phyloP scores from a whole-genome alignment of 2,329 filamentous ascomycete genomes.

The Colletotrichum abscissum region DNA sequence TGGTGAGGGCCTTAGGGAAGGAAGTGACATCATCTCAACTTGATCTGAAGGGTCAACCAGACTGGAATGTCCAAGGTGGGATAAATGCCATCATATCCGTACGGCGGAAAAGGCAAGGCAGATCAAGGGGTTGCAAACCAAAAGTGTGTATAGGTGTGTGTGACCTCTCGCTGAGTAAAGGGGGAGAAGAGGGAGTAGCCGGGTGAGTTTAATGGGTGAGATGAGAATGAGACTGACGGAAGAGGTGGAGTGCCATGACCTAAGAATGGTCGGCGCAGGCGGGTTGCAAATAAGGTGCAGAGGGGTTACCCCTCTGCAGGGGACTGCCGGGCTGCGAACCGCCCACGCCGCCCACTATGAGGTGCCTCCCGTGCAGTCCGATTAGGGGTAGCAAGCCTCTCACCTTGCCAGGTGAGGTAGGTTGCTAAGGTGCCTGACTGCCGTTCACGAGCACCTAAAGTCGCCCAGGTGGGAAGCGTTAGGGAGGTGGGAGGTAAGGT shows the following conservation, averaged over 20 bases:
- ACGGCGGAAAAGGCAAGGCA: neutral
- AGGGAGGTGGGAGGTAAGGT: neutral
- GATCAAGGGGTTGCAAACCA: neutral
- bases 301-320: constrained; percentile 27
- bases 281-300: constrained; percentile 33
- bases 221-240: constrained; percentile 6
- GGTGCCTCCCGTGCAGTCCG: neutral
- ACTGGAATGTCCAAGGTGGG: neutral
- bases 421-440: neutral
- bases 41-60: neutral
- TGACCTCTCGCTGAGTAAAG: neutral
- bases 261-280: constrained; percentile 9
- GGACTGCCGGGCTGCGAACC: constrained; percentile 16
- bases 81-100: neutral
- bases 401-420: neutral
- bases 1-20: neutral
- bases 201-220: neutral
- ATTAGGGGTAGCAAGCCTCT: neutral
- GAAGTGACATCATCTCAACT: neutral
- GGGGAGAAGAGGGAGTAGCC: neutral
- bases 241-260: neutral
- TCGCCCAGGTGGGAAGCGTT: neutral
- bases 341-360: constrained; percentile 13
- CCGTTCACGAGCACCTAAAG: too few species aligned
- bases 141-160: neutral